phyloP scores from a whole-genome alignment of 1,139 yeast genomes.

The Sugiyamaella castrensis region DNA sequence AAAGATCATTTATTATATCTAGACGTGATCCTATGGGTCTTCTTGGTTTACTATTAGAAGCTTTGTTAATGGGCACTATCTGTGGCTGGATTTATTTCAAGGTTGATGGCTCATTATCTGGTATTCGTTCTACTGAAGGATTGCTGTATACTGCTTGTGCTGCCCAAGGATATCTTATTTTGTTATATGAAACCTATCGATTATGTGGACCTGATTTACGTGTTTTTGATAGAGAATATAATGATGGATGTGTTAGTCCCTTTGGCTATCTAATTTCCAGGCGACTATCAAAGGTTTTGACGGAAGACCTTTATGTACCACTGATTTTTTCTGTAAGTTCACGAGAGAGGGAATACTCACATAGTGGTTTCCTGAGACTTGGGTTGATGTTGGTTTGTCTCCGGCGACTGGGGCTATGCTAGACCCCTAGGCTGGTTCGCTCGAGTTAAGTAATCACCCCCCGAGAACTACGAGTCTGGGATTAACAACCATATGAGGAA shows the following conservation, averaged over 20 bases:
- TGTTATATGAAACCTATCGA: constrained; percentile 71
- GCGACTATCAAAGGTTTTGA: constrained; percentile 58
- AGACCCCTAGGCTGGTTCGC: too few relatives aligned
- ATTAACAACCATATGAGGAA: background rate
- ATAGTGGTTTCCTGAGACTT: too few relatives aligned
- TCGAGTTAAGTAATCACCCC: too few relatives aligned
- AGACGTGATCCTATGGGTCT: constrained; percentile 59
- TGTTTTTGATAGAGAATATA: constrained; percentile 69
- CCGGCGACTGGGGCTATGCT: too few relatives aligned
- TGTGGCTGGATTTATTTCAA: constrained; percentile 76
- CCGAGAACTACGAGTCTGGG: background rate
- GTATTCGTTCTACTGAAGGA: constrained; percentile 65
- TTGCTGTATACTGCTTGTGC: constrained; percentile 63
- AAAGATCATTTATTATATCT: constrained; percentile 54
- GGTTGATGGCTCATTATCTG: constrained; percentile 60
- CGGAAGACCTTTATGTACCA: constrained; percentile 70
- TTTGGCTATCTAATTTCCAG: constrained; percentile 67
- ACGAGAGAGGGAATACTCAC: background rate
- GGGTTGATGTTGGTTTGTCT: too few relatives aligned
- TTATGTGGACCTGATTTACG: constrained; percentile 66
- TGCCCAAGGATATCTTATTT: constrained; percentile 63
- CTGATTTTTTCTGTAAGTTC: constrained; percentile 47
- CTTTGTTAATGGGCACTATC: constrained; percentile 54
- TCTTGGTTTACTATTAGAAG: constrained; percentile 53
- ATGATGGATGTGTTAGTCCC: constrained; percentile 65